phyloP scores from a whole-genome alignment of 768 basidiomycete genomes.

The Xerocomellus chrysenteron region DNA sequence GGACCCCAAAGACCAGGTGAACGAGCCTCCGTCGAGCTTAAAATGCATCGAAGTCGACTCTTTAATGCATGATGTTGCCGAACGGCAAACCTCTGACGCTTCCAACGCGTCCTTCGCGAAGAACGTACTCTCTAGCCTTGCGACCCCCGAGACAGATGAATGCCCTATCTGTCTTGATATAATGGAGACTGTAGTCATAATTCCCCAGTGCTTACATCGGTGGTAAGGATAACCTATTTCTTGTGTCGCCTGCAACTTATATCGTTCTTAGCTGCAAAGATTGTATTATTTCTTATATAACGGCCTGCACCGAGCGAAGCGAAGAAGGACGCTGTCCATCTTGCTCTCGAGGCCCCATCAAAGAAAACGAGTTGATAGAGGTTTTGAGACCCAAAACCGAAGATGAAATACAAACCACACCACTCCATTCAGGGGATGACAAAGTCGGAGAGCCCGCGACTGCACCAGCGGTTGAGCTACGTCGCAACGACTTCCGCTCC shows the following conservation, averaged over 20 bases:
- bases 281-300: conserved; percentile 77
- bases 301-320: conserved; percentile 63
- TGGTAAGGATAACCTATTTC: conserved; percentile 47
- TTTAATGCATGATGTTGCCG: conserved; percentile 55
- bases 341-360: conserved; percentile 69
- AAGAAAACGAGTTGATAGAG: conserved; percentile 63
- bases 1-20: conserved; percentile 42
- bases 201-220: conserved; percentile 76
- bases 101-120: conserved; percentile 52
- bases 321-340: conserved; percentile 78
- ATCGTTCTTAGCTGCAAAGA: conserved; percentile 71
- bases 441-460: conserved; percentile 20
- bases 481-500: conserved; percentile 82
- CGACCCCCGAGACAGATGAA: conserved; percentile 53
- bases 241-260: background rate
- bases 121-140: conserved; percentile 61
- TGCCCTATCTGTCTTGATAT: conserved; percentile 83
- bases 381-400: conserved; percentile 42
- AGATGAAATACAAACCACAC: background rate
- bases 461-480: conserved; percentile 52
- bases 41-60: conserved; percentile 55
- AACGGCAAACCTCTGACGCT: conserved; percentile 27
- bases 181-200: conserved; percentile 65
- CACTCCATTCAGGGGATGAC: conserved; percentile 9
- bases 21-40: conserved; percentile 32